Percentiles rank a stretch among this genome's conserved stretches.
These are phyloP conservation scores for Globisporangium heterothallicum DNA, from an alignment of 352 stramenopile species.

Conservation along the genomic window DNA sequence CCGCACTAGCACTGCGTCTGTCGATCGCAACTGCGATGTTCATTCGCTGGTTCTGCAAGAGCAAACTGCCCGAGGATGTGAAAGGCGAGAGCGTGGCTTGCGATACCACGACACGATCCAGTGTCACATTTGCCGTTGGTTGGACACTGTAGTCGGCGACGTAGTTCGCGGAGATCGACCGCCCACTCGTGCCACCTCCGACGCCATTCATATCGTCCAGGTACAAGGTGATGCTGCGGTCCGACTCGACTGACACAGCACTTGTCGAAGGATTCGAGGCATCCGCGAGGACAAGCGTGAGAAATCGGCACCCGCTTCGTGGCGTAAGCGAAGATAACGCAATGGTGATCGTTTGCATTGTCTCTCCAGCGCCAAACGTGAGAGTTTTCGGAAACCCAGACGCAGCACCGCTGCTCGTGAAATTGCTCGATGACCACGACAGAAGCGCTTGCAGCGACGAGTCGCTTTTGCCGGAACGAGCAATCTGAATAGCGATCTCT, in stretches of 20 bases:
- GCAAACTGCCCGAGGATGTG: constrained; percentile 6
- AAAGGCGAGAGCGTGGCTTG: constrained; percentile 25
- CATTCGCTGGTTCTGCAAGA: constrained; percentile 27
- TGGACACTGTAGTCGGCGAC: constrained; percentile 10
- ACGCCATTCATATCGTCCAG: constrained; percentile 48
- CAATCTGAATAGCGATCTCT: constrained; percentile 26
- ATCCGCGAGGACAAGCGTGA: constrained; percentile 33
- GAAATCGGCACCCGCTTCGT: constrained; percentile 27
- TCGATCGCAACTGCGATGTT: constrained; percentile 53
- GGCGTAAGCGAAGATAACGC: constrained; percentile 21
- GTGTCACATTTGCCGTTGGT: constrained; percentile 11
- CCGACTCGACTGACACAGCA: constrained; percentile 22
- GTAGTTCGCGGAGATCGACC: constrained; percentile 19
- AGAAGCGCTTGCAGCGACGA: constrained; percentile 18
- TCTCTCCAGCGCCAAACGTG: constrained; percentile 19
- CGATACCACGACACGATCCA: constrained; percentile 33
- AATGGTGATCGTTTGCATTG: constrained; percentile 18
- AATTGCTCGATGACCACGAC: constrained; percentile 25
- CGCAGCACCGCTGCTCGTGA: constrained; percentile 14
- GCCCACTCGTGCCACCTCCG: constrained; percentile 7
- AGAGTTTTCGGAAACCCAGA: constrained; percentile 16
- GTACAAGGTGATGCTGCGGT: constrained; percentile 34
- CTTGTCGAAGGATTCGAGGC: constrained; percentile 5
- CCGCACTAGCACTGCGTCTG: constrained; percentile 9
- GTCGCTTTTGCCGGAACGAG: constrained; percentile 20